Base-by-base conservation (phyloP, 2,329 filamentous ascomycete species). In the Colletotrichum orbiculare region DNA sequence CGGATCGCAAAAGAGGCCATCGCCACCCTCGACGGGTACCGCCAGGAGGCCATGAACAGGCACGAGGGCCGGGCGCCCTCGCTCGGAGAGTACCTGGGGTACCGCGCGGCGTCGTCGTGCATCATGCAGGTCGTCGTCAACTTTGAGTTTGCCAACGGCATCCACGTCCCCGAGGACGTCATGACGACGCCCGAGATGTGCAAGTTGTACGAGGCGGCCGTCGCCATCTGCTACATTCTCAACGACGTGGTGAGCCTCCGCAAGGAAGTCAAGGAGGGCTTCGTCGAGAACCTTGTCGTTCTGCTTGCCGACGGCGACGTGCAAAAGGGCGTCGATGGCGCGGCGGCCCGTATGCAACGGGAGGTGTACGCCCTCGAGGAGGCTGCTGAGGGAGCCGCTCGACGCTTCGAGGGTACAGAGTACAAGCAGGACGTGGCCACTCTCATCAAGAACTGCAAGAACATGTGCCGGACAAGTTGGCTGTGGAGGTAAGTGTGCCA, bases 401-500 rank as follows among this genome's bases (percentile, higher is more conserved):
- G 8, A 3, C 43, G 50, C 0, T 65, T 61, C 3, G 45, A 38
- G 2, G 39, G 38, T 4, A 61, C 57, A 12, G 38, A 49, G 1
- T 15, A 65, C 13, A 13, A 34, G 9, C 7, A 45, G 13, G 17
- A 65, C 9, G 46, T 61, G 4, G 17, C 39, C 2, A 13, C 55
- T 12, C 50, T 65, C 9, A 35, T 25, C 2, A 65, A 37, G 15
- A 65, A 65, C 52, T 65, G 57, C 50, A 65, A 61, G 45, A 64
- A 55, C n/a, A 64, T 64, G 62, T 55, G 56, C 6, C 60, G 54
- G 62, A 41, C 50, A 4, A 54, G 50, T 25, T 61, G 62, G 57
- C 39, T 64, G 5, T 64, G 62, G 57, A 61, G 62, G 57, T 65
- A 37, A 7, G 60, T 5, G 25, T 25, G 25, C 25, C 25, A 25